These are phyloP conservation scores for Begonia peltatifolia DNA, from an alignment of 306 rosid species.

Conservation along the genomic window DNA sequence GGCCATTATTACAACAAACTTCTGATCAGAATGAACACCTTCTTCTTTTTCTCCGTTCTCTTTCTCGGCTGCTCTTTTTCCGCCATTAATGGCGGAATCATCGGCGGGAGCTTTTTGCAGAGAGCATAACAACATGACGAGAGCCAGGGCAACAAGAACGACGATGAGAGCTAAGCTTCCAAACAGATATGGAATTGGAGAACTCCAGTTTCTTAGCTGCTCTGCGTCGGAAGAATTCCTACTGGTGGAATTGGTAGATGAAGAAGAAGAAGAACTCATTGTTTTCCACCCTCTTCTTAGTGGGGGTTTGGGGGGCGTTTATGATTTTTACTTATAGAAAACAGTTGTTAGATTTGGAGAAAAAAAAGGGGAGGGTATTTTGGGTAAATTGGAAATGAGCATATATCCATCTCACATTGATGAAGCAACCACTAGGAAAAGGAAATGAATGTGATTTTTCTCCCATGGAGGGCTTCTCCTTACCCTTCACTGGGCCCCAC, in stretches of 20 bases:
- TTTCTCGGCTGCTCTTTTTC: slow-evolving; percentile 12
- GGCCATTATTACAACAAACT: slow-evolving; percentile 64
- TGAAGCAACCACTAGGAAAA: slow-evolving; percentile 34
- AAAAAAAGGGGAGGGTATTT: background rate
- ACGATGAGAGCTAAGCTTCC: slow-evolving; percentile 43
- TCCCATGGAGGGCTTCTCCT: slow-evolving; percentile 3
- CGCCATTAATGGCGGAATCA: slow-evolving; percentile 4
- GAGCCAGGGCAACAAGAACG: slow-evolving; percentile 29
- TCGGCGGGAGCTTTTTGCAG: slow-evolving; percentile 7
- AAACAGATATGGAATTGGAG: slow-evolving; percentile 63
- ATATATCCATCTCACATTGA: slow-evolving; percentile 13
- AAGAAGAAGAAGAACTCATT: background rate
- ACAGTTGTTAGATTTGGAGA: background rate
- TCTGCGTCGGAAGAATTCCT: slow-evolving; percentile 4
- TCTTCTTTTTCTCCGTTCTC: slow-evolving; percentile 4
- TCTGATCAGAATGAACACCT: slow-evolving; percentile 16
- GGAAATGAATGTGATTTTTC: slow-evolving; percentile 12
- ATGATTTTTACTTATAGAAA: background rate
- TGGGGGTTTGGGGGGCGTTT: background rate
- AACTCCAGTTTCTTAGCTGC: slow-evolving; percentile 20
- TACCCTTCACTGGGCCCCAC: slow-evolving; percentile 16
- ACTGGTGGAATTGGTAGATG: slow-evolving; percentile 15
- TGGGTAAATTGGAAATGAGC: background rate
- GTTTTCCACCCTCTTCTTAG: background rate
- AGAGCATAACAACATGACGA: slow-evolving; percentile 45